Percentiles rank a stretch among this genome's conserved stretches.
Evolutionary conservation across 2,329 filamentous ascomycete genomes (phyloP).

Genomic region (Pseudogymnoascus sp.): DNA sequence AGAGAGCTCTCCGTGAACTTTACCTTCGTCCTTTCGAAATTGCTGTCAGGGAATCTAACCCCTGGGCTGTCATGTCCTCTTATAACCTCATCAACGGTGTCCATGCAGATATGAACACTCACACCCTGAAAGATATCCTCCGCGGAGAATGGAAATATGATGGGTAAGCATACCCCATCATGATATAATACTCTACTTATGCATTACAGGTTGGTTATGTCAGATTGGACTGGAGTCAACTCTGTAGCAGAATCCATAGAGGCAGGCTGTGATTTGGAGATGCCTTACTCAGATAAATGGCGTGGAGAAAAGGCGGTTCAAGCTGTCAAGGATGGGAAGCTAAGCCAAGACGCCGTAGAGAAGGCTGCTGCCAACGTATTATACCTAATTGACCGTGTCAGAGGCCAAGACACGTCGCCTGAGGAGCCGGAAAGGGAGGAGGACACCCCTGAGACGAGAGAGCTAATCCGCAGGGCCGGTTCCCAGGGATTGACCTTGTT

Average conservation of each 20-base stretch:
- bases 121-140: conserved; percentile 49
- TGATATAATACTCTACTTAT: neutral
- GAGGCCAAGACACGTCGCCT: conserved; percentile 49
- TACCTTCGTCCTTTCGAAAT: conserved; percentile 73
- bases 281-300: conserved; percentile 50
- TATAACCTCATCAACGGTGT: conserved; percentile 62
- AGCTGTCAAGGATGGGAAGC: conserved; percentile 42
- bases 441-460: conserved; percentile 49
- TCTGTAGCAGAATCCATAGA: conserved; percentile 48
- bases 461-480: conserved; percentile 53
- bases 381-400: conserved; percentile 53
- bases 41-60: conserved; percentile 59
- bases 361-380: conserved; percentile 53
- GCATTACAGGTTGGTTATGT: conserved; percentile 43
- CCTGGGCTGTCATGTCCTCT: conserved; percentile 63
- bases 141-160: conserved; percentile 57
- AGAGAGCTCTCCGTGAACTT: conserved; percentile 59
- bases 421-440: conserved; percentile 53
- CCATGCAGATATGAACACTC: conserved; percentile 50
- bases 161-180: conserved; percentile 35
- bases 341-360: conserved; percentile 45
- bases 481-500: conserved; percentile 56
- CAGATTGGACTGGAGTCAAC: conserved; percentile 53
- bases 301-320: conserved; percentile 49
- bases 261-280: conserved; percentile 51